Evolutionary conservation across 345 rosid genomes (phyloP).

Genomic region (Firmiana major): DNA sequence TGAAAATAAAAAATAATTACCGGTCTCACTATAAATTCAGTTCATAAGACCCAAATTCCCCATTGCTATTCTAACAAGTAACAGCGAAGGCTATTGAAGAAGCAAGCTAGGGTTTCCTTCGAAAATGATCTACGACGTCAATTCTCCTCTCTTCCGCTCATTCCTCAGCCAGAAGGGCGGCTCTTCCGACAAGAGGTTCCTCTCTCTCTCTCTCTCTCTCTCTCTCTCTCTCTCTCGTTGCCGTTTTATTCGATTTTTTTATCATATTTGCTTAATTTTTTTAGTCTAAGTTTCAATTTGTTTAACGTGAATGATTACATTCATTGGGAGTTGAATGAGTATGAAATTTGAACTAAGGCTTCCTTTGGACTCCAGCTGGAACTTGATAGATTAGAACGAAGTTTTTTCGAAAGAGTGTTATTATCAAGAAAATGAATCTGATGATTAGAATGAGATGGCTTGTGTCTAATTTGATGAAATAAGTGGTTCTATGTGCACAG

Average conservation of each 20-base stretch:
- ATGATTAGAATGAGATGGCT: background rate
- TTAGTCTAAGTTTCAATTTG: background rate
- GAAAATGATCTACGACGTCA: slow-evolving; percentile 93
- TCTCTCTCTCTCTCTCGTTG: background rate
- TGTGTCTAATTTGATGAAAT: background rate
- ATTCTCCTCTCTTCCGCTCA: slow-evolving; percentile 80
- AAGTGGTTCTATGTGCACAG: background rate
- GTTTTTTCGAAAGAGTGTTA: background rate
- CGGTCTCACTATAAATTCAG: background rate
- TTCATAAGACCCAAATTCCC: background rate
- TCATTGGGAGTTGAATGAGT: background rate
- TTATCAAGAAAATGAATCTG: background rate
- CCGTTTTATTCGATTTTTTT: background rate
- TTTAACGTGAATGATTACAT: background rate
- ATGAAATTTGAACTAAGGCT: background rate
- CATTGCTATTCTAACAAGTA: background rate
- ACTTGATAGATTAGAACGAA: background rate
- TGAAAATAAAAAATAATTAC: too few species aligned
- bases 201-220: background rate
- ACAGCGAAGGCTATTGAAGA: background rate
- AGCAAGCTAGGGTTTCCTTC: slow-evolving; percentile 22
- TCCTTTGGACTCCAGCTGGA: background rate
- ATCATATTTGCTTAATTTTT: background rate
- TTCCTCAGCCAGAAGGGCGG: slow-evolving; percentile 97
- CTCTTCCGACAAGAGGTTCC: slow-evolving; percentile 82